These are phyloP conservation scores for Juglanconis sp. DNA, from an alignment of 2,329 filamentous ascomycete genomes.

Conservation along the genomic window DNA sequence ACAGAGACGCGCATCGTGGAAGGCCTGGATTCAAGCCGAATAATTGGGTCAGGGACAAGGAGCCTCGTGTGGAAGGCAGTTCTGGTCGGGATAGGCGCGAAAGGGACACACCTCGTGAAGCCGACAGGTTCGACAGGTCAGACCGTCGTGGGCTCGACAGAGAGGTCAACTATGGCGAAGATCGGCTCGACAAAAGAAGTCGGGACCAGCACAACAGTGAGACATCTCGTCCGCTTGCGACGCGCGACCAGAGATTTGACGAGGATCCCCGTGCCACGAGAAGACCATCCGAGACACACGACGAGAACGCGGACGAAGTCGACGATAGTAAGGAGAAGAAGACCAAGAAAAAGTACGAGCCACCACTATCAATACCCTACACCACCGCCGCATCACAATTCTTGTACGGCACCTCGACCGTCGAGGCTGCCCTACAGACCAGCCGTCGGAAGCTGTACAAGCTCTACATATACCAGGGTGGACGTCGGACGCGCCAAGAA, in stretches of 20 bases:
- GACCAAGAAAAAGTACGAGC: slow-evolving; percentile 2
- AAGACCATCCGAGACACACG: neutral
- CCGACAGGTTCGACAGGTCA: neutral
- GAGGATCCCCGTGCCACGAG: neutral
- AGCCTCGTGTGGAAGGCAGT: neutral
- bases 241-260: neutral
- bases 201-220: neutral
- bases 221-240: neutral
- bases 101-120: neutral
- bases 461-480: slow-evolving; percentile 70
- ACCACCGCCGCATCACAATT: slow-evolving; percentile 89
- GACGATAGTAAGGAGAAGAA: slow-evolving; percentile 11
- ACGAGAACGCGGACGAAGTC: neutral
- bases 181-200: neutral
- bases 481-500: slow-evolving; percentile 43
- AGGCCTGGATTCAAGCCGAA: neutral
- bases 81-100: neutral
- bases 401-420: slow-evolving; percentile 78
- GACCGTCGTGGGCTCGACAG: neutral
- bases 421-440: slow-evolving; percentile 70
- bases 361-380: slow-evolving; percentile 41
- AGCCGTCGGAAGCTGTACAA: slow-evolving; percentile 73
- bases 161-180: neutral
- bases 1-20: neutral
- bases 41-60: neutral